Conservation (phyloP, 768 basidiomycete species). For the Lyophyllum semitale region DNA sequence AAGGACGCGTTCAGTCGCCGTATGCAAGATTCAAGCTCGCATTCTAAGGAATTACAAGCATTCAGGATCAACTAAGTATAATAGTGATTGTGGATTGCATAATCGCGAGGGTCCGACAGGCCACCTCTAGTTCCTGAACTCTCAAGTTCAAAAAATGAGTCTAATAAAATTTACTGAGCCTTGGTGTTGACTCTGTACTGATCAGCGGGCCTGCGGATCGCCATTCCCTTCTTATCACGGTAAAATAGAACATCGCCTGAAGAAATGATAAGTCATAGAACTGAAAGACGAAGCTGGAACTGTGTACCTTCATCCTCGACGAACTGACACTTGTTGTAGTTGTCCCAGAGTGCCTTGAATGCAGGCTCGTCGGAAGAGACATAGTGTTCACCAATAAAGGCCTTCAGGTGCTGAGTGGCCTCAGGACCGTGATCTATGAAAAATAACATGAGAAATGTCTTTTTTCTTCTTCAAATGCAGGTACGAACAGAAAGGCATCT, state of each 20-base stretch:
- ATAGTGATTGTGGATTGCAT: no score
- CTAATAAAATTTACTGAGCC: no score
- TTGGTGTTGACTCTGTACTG: slow-evolving; percentile 11
- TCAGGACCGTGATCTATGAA: slow-evolving; percentile 56
- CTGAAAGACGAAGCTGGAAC: neutral
- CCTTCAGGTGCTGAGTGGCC: slow-evolving; percentile 50
- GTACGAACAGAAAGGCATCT: slow-evolving; percentile 56
- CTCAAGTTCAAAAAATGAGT: no score
- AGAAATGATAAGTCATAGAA: neutral
- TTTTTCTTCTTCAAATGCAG: no score
- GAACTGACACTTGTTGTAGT: slow-evolving; percentile 58
- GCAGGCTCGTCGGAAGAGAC: slow-evolving; percentile 37
- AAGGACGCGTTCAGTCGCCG: no score
- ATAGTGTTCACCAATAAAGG: slow-evolving; percentile 54
- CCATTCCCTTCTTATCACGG: slow-evolving; percentile 41
- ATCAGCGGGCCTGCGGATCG: slow-evolving; percentile 35
- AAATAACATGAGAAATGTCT: no score
- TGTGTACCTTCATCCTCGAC: slow-evolving; percentile 53
- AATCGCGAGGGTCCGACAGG: no score
- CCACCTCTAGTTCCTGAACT: no score
- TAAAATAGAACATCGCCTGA: slow-evolving; percentile 46
- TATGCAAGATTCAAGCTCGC: no score
- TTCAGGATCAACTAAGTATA: no score
- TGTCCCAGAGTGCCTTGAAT: slow-evolving; percentile 53
- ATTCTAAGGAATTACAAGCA: no score